Base-by-base conservation (phyloP, 2,329 filamentous ascomycete species). In the Epichloe festucae region DNA sequence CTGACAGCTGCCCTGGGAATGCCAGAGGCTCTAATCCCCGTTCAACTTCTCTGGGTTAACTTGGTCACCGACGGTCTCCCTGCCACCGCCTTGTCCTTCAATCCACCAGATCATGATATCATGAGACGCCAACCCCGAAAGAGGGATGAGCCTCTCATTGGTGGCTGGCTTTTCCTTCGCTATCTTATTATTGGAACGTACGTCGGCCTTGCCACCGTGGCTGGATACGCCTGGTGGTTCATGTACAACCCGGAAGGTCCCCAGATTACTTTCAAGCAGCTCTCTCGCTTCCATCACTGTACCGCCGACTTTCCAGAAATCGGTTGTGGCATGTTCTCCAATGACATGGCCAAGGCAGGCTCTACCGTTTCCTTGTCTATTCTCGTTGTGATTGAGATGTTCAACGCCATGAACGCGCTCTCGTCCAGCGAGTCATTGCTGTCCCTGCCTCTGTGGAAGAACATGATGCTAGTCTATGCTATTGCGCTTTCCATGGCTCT, bases 191-290 rank as follows among this genome's bases (percentile, higher is more conserved):
- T 98, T 60, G 93, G 93, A 55, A 89, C 82, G 8, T 98, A 98
- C 58, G 93, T 98, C 53, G 93, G 93, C 65, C 76, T 89, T 41
- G 93, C 93, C 50, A 98, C 93, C 3, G 94, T 98, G 19, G 89
- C 85, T 63, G 93, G 94, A 45, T 98, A 98, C 65, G 91, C 89
- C n/a, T 98, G 93, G 93, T 98, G 89, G 88, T 98, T 97, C 76
- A 90, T 98, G 85, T 95, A 86, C 75, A 91, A 97, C 73, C 72
- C 82, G 8, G 81, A 84, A 58, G 93, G 93, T 0, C 93, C 93
- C 23, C 87, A 95, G 67, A 95, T 98, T 69, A 82, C 76, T 56
- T 95, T 97, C 73, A 85, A 79, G 67, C 88, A 98, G 66, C 75
- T 98, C 58, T 76, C 85, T 23, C 86, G 94, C 72, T 98, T 97